Base-by-base conservation (phyloP, 2,329 filamentous ascomycete genomes). In the Fusarium fracticaudum region DNA sequence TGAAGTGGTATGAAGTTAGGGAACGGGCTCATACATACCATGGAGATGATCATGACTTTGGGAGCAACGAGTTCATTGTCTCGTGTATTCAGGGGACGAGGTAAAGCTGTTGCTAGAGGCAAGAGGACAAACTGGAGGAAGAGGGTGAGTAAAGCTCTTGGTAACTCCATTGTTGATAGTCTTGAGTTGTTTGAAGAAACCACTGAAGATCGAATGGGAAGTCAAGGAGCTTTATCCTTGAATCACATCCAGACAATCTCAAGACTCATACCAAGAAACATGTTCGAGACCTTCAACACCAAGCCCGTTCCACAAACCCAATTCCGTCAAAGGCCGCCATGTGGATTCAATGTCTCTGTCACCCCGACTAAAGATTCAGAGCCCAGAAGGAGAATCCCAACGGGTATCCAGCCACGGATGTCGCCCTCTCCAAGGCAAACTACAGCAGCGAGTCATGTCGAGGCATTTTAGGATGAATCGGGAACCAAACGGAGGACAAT, bases 21-120 rank as follows among this genome's bases (percentile, higher is more conserved):
- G 8, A 15, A 41, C n/a, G n/a, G n/a, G n/a, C n/a, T n/a, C n/a
- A n/a, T n/a, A n/a, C n/a, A 60, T 77, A 91, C 91, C 87, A 91
- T 89, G 72, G 86, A 89, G 69, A 92, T 84, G 66, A 92, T 89
- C 79, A 92, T 86, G 54, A 91, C 84, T 73, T 91, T 92, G 15
- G 90, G 90, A 31, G 86, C 79, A 63, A 90, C 83, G 1, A 43
- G 38, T 8, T 61, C 22, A 33, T 57, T 45, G 53, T 48, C 35
- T 11, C 57, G 59, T 1, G 53, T 22, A 11, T 37, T 11, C 4
- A 53, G 50, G 17, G 51, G n/a, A 22, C n/a, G 55, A 12, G 74
- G 67, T 8, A 48, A 55, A 2, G 70, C 61, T 12, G 45, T 44
- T 11, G 47, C 55, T 14, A 33, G 17, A 45, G 43, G 38, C 13